Conservation (phyloP, 164 flowering plant species). For the Vitis rotundifolia region DNA sequence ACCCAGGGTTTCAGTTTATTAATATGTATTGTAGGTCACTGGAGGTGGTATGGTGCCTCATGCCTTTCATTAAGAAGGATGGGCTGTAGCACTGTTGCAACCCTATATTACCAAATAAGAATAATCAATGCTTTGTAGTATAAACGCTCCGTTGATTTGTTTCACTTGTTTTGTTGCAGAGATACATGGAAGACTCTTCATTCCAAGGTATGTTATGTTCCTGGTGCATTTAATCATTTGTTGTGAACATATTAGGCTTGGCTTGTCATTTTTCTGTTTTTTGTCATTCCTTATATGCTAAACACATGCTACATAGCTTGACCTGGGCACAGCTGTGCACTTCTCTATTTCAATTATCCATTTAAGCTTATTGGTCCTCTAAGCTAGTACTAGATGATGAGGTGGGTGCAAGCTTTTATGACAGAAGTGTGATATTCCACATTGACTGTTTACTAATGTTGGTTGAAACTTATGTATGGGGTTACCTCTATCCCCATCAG, state of each 20-base stretch:
- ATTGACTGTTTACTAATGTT: too few relatives aligned
- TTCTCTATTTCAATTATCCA: background rate
- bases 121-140: background rate
- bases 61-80: background rate
- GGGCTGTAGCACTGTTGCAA: background rate
- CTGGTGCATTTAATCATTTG: background rate
- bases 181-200: slow-evolving; percentile 61
- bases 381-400: background rate
- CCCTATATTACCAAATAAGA: background rate
- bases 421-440: too few relatives aligned
- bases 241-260: slow-evolving; percentile 2
- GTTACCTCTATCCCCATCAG: too few relatives aligned
- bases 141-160: slow-evolving; percentile 2
- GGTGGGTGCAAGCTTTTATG: too few relatives aligned
- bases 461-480: background rate
- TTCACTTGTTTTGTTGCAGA: slow-evolving; percentile 44
- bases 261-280: background rate
- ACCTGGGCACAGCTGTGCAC: background rate
- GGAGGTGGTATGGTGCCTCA: background rate
- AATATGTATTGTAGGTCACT: background rate
- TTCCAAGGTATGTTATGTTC: slow-evolving; percentile 49
- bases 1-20: background rate
- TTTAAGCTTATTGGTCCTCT: background rate
- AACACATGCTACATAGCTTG: background rate
- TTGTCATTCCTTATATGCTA: background rate